A percentile compares a stretch with the other conserved stretches of the same genome.
phyloP scores from a whole-genome alignment of 306 rosid genomes.

The Acacia confusa region DNA sequence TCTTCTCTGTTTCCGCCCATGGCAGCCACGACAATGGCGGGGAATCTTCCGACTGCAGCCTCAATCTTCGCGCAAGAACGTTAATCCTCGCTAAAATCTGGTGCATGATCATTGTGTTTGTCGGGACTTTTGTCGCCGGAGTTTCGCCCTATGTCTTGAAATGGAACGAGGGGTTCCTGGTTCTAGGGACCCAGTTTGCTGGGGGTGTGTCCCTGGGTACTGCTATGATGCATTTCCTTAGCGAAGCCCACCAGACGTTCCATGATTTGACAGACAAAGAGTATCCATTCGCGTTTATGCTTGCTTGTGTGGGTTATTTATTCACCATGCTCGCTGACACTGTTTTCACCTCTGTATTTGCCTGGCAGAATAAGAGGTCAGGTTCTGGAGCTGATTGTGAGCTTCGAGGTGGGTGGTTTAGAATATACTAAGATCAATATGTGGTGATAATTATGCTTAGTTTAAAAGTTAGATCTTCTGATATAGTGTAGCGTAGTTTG shows the following conservation, averaged over 20 bases:
- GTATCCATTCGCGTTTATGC: constrained; percentile 76
- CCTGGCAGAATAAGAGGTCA: background rate
- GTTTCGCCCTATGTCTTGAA: constrained; percentile 62
- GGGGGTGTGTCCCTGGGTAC: constrained; percentile 81
- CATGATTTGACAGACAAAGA: constrained; percentile 50
- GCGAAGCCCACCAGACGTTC: constrained; percentile 63
- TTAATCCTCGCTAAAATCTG: constrained; percentile 50
- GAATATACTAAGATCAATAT: background rate
- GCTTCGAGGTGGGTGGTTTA: constrained; percentile 44
- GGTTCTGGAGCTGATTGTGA: constrained; percentile 31
- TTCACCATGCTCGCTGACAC: constrained; percentile 65
- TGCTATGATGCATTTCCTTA: constrained; percentile 80
- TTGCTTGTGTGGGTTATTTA: constrained; percentile 66
- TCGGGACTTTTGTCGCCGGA: constrained; percentile 56
- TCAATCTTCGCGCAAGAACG: constrained; percentile 48
- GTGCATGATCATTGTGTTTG: constrained; percentile 61
- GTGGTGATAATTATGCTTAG: background rate
- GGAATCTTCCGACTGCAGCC: background rate
- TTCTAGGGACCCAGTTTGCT: constrained; percentile 75
- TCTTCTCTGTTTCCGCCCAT: constrained; percentile 53
- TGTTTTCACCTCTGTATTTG: constrained; percentile 42
- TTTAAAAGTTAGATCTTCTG: background rate
- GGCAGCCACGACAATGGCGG: constrained; percentile 32
- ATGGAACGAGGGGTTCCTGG: constrained; percentile 74
- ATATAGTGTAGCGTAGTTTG: background rate